A percentile compares a stretch with the other conserved stretches of the same genome.
phyloP scores from a whole-genome alignment of 306 rosid species.

The Clitoria ternatea region DNA sequence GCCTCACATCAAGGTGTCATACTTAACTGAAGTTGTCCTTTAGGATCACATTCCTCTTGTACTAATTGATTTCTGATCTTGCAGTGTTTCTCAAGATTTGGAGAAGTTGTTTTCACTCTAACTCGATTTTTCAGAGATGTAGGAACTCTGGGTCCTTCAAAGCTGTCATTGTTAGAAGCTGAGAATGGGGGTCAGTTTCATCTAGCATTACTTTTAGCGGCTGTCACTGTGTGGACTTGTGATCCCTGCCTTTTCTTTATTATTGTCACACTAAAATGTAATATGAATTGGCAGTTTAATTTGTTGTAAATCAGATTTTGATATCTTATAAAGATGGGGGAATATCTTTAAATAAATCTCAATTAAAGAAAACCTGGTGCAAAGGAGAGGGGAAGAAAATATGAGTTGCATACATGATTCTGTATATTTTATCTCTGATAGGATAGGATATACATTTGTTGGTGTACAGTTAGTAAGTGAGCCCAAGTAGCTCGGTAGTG shows the following conservation, averaged over 20 bases:
- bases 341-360: neutral
- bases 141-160: constrained; percentile 45
- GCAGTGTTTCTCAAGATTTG: constrained; percentile 82
- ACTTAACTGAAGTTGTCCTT: constrained; percentile 10
- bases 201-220: constrained; percentile 9
- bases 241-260: neutral
- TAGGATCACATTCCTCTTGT: constrained; percentile 14
- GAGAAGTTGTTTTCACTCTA: constrained; percentile 75
- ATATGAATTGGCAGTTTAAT: neutral
- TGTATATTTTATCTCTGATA: too few relatives aligned
- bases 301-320: constrained; percentile 3
- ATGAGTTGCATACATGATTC: neutral
- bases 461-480: too few relatives aligned
- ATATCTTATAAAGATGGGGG: neutral
- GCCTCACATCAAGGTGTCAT: constrained; percentile 81
- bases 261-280: neutral
- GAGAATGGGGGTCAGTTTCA: constrained; percentile 47
- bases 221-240: neutral
- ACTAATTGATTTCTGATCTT: constrained; percentile 29
- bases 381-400: neutral
- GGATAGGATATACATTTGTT: too few relatives aligned
- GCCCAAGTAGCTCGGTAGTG: too few relatives aligned
- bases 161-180: constrained; percentile 48
- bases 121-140: constrained; percentile 86
- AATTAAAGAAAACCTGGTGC: neutral